Base-by-base conservation (phyloP, 2,329 filamentous ascomycete species). In the Diaporthe citri region DNA sequence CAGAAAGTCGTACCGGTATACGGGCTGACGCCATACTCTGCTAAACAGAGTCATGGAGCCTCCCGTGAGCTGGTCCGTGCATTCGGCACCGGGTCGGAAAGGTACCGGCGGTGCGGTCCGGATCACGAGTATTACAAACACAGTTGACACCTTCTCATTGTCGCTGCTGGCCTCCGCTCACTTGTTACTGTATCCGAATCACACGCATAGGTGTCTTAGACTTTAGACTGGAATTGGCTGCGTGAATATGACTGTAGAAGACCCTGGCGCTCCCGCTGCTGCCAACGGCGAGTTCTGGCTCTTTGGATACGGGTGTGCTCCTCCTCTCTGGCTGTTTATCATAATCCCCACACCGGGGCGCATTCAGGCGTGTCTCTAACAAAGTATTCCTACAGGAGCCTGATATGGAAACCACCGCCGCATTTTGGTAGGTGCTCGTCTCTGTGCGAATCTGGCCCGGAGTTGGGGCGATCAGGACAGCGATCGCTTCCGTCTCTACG, bases 371-470 rank as follows among this genome's bases (percentile, higher is more conserved):
- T 34, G 6, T 43, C 48, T 55, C 43, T 20, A 55, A 72, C 59
- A 71, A 52, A 55, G 70, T 51, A 64, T 64, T 12, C 48, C 59
- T 66, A 52, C 77, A 97, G 96, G 86, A 98, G 95, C 83, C 86
- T 99, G 82, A 98, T 99, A 80, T 99, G 96, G 96, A 99, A 98
- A 84, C 96, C 97, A 74, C 97, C 97, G 76, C 97, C 97, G 78
- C 94, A 98, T 82, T 98, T 94, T 83, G 96, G 96, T 98, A 92
- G 77, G 83, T 76, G 66, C 22, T 20, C 66, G 20, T 22, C 52
- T 22, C 41, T 46, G 41, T 46, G 10, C 28, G 60, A 22, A 48
- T 41, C 51, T 74, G 46, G 60, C 75, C 66, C 72, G 51, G 51
- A 73, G 41, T 51, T 13, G n/a, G 43, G 22, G 31, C 20, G 34